Base-by-base conservation (phyloP, 2,329 filamentous ascomycete species). In the Hypoxylon sp. region DNA sequence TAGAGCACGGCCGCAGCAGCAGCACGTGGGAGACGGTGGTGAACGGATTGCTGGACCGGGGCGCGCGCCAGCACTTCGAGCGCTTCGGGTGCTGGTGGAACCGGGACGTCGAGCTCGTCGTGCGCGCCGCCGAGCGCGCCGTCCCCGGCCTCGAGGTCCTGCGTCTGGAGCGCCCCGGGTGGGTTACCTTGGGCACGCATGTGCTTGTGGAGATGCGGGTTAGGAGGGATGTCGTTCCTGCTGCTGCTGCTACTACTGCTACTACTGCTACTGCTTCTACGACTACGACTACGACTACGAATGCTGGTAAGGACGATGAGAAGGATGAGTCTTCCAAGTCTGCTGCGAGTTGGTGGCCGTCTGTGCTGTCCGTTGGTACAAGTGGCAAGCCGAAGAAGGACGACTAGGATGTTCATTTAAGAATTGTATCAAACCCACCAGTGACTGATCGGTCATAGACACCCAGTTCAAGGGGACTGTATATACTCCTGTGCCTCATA, bases 51-150 rank as follows among this genome's bases (percentile, higher is more conserved):
- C 69, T 87, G 21, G 83, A 87, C 68, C 72, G 70, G 55, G 76
- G 77, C 48, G 83, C 84, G 0, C 68, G 70, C 11, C 69, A 71
- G 15, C 84, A 87, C 62, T 85, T 84, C 50, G 71, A 73, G 15
- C 77, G 79, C 60, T 87, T 82, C 63, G 84, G 84, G 2, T 87
- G 84, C 70, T 87, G 84, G 84, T 87, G 83, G 83, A 87, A 87
- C 69, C 73, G 84, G 42, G 83, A 87, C 63, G 78, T 87, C 51
- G 78, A 79, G 61, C 69, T 63, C 23, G 73, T 86, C 20, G 76
- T 86, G 6, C 69, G 75, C 43, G 73, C 77, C 52, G 83, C 81
- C 20, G 71, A 71, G 13, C 55, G 61, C 40, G 64, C 65, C 38
- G 73, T 79, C 3, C 80, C 79, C 0, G 81, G 82, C 2, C 70